These are phyloP conservation scores for Aspergillus melleus DNA, from an alignment of 2,329 filamentous ascomycete species.

Conservation along the genomic window DNA sequence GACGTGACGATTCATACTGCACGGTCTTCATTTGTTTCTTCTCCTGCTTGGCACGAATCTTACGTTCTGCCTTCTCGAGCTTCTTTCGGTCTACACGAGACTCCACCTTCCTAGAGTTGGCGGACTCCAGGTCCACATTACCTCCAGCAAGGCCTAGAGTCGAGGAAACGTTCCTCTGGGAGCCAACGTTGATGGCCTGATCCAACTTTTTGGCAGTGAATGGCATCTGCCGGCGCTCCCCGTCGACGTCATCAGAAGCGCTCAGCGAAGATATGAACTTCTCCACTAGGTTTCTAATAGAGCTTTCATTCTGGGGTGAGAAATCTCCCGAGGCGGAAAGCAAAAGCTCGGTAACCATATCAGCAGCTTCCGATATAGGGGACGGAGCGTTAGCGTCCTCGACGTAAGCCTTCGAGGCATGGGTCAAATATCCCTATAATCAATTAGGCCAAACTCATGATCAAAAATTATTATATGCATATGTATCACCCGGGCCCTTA, in stretches of 20 bases:
- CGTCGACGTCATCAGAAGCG: conserved; percentile 67
- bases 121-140: conserved; percentile 88
- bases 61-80: conserved; percentile 95
- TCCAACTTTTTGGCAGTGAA: conserved; percentile 82
- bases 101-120: conserved; percentile 90
- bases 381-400: conserved; percentile 69
- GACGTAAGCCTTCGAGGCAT: conserved; percentile 82
- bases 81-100: conserved; percentile 98
- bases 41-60: conserved; percentile 97
- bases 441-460: conserved; percentile 8
- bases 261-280: conserved; percentile 86
- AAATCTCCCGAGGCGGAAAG: conserved; percentile 89
- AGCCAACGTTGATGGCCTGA: conserved; percentile 90
- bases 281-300: conserved; percentile 78
- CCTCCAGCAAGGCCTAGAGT: conserved; percentile 84
- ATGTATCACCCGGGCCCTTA: conserved; percentile 28
- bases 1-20: conserved; percentile 90
- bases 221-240: conserved; percentile 68
- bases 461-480: neutral
- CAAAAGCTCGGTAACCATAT: conserved; percentile 81
- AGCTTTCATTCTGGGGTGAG: conserved; percentile 68
- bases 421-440: conserved; percentile 75
- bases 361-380: conserved; percentile 80
- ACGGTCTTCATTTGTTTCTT: conserved; percentile 99
- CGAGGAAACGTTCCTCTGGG: conserved; percentile 93